Conservation (phyloP, 2,329 filamentous ascomycete genomes). For the Huntiella abstrusa region DNA sequence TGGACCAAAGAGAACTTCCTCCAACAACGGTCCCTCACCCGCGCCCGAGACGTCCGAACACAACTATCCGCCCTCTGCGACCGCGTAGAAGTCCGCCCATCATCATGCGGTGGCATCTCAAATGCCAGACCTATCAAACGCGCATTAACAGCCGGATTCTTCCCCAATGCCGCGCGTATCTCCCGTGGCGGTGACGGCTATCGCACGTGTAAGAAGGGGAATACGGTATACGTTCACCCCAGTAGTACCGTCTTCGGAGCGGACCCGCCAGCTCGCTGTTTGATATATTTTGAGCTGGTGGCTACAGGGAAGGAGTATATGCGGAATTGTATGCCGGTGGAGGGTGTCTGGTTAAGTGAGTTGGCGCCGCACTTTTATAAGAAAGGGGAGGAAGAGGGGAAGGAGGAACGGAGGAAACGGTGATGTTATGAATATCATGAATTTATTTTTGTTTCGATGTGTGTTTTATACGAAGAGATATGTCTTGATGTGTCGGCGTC, state of each 20-base stretch:
- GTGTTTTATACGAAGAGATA: no score
- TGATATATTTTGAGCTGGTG: slow-evolving; percentile 73
- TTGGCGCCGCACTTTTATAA: slow-evolving; percentile 91
- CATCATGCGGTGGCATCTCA: slow-evolving; percentile 40
- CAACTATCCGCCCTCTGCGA: slow-evolving; percentile 87
- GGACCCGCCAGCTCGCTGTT: slow-evolving; percentile 59
- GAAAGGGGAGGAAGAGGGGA: slow-evolving; percentile 65
- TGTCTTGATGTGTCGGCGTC: no score
- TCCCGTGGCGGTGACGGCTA: slow-evolving; percentile 75
- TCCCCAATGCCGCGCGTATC: slow-evolving; percentile 74
- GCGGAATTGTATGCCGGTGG: slow-evolving; percentile 68
- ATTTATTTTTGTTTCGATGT: background rate
- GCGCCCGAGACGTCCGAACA: slow-evolving; percentile 79
- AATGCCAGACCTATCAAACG: slow-evolving; percentile 65
- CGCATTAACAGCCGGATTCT: slow-evolving; percentile 79
- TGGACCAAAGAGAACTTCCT: slow-evolving; percentile 90
- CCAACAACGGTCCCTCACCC: slow-evolving; percentile 72
- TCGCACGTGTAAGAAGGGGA: slow-evolving; percentile 75
- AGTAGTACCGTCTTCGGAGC: slow-evolving; percentile 61
- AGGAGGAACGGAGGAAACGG: slow-evolving; percentile 47
- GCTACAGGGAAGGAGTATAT: slow-evolving; percentile 84
- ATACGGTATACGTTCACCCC: slow-evolving; percentile 82
- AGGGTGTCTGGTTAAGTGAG: slow-evolving; percentile 70
- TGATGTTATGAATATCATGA: slow-evolving; percentile 13
- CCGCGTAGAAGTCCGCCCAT: slow-evolving; percentile 65